Evolutionary conservation across 2,329 filamentous ascomycete species (phyloP).

Genomic region (Verticillium nonalfalfae): DNA sequence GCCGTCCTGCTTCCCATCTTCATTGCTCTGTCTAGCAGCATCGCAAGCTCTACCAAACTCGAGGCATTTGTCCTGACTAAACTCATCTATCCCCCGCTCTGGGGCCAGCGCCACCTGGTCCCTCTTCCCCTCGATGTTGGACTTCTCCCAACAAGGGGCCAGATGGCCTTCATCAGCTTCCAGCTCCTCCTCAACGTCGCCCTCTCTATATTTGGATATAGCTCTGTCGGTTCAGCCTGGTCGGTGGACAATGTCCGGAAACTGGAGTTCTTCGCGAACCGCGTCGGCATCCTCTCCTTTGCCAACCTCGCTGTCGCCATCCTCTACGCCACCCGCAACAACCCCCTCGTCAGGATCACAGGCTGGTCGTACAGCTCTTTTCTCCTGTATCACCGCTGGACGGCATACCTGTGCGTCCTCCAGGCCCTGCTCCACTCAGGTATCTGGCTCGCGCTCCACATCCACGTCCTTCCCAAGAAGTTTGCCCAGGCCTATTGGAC

Average conservation of each 20-base stretch:
- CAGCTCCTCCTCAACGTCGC: slow-evolving; percentile 26
- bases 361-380: slow-evolving; percentile 7
- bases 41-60: slow-evolving; percentile 17
- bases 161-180: slow-evolving; percentile 24
- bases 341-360: not conserved
- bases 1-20: slow-evolving; percentile 22
- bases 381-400: slow-evolving; percentile 7
- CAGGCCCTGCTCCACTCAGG: slow-evolving; percentile 5
- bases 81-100: slow-evolving; percentile 21
- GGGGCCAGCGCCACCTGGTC: slow-evolving; percentile 23
- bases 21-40: slow-evolving; percentile 26
- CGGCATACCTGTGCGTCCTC: slow-evolving; percentile 4
- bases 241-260: slow-evolving; percentile 19
- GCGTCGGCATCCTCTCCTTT: slow-evolving; percentile 5
- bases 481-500: slow-evolving; percentile 12
- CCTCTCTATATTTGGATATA: slow-evolving; percentile 23
- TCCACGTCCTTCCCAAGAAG: slow-evolving; percentile 4
- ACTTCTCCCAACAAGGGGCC: slow-evolving; percentile 26
- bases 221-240: slow-evolving; percentile 3
- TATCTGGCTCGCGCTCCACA: slow-evolving; percentile 6
- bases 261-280: slow-evolving; percentile 13
- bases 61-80: slow-evolving; percentile 6
- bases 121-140: slow-evolving; percentile 19
- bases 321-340: slow-evolving; percentile 6
- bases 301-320: slow-evolving; percentile 6